Percentiles rank a stretch among this genome's conserved stretches.
Conservation (phyloP, 176 grass and related monocot genomes). For the Eragrostis curvula region DNA sequence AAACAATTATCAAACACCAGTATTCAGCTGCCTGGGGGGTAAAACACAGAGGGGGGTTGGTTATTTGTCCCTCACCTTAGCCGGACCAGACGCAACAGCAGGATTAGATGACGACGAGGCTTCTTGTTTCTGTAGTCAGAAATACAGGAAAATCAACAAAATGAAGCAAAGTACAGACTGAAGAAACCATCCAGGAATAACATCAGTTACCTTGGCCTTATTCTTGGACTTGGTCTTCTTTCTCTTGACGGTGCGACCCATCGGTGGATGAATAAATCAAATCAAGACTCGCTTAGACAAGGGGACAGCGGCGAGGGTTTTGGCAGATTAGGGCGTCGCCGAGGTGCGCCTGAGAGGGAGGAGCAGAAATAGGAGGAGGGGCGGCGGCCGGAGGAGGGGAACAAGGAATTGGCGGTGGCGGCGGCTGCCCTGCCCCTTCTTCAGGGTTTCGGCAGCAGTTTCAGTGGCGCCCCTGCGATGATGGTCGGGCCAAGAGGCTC, state of each 20-base stretch:
- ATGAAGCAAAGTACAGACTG: not conserved
- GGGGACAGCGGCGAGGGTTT: too few species aligned
- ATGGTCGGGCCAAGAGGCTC: not conserved
- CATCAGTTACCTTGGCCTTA: conserved; percentile 42
- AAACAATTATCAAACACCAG: not conserved
- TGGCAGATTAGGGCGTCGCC: not conserved
- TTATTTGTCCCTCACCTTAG: conserved; percentile 53
- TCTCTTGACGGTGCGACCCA: conserved; percentile 42
- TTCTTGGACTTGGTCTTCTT: conserved; percentile 66
- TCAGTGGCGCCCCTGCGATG: not conserved
- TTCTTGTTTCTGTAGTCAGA: conserved; percentile 36
- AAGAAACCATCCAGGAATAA: not conserved
- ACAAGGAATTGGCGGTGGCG: not conserved
- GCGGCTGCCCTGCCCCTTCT: not conserved
- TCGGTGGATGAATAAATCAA: too few species aligned
- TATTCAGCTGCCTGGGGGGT: not conserved
- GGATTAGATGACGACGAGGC: conserved; percentile 43
- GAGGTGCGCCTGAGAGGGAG: not conserved
- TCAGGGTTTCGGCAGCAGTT: not conserved
- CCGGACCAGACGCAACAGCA: conserved; percentile 44
- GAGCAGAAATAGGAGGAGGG: not conserved
- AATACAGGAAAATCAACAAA: not conserved
- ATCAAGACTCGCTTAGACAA: too few species aligned
- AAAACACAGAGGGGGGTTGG: not conserved
- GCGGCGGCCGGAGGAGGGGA: not conserved